Percentiles rank a stretch among this genome's conserved stretches.
Evolutionary conservation across 1,139 yeast genomes (phyloP).

Genomic region (Hanseniaspora sp.): DNA sequence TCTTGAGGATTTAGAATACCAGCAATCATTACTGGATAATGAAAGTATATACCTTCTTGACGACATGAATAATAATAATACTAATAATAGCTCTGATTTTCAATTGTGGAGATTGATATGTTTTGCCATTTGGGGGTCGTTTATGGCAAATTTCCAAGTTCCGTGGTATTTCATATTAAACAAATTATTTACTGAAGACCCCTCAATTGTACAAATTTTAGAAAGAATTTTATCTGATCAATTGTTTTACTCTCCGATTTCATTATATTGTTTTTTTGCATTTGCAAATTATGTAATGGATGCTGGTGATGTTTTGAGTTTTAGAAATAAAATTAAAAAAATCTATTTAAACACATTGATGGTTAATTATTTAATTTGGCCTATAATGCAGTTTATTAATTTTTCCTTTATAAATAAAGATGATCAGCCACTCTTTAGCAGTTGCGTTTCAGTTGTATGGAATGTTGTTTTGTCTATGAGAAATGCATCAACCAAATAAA

Average conservation of each 20-base stretch:
- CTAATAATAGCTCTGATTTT: slow-evolving; percentile 30
- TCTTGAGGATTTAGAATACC: slow-evolving; percentile 12
- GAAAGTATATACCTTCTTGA: background rate
- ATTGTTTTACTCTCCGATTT: slow-evolving; percentile 74
- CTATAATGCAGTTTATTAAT: slow-evolving; percentile 82
- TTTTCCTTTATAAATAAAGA: slow-evolving; percentile 68
- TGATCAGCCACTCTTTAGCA: slow-evolving; percentile 83
- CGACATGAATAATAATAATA: background rate
- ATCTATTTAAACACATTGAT: slow-evolving; percentile 67
- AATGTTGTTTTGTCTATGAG: slow-evolving; percentile 79
- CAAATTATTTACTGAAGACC: slow-evolving; percentile 64
- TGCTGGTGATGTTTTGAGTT: slow-evolving; percentile 54
- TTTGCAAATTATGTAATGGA: slow-evolving; percentile 78
- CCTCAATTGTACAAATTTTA: slow-evolving; percentile 68
- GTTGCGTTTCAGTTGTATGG: slow-evolving; percentile 85
- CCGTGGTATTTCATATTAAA: slow-evolving; percentile 83
- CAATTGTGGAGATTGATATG: slow-evolving; percentile 63
- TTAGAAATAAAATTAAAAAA: slow-evolving; percentile 50
- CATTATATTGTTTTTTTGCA: slow-evolving; percentile 67
- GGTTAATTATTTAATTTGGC: slow-evolving; percentile 84
- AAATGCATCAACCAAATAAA: slow-evolving; percentile 31
- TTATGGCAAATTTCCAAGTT: slow-evolving; percentile 72
- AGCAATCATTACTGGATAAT: slow-evolving; percentile 4
- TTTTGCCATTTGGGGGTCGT: slow-evolving; percentile 78
- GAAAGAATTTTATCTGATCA: slow-evolving; percentile 86